These are phyloP conservation scores for Saccharomyces cerevisiae DNA, from an alignment of 805 yeast genomes.

Conservation along the genomic window DNA sequence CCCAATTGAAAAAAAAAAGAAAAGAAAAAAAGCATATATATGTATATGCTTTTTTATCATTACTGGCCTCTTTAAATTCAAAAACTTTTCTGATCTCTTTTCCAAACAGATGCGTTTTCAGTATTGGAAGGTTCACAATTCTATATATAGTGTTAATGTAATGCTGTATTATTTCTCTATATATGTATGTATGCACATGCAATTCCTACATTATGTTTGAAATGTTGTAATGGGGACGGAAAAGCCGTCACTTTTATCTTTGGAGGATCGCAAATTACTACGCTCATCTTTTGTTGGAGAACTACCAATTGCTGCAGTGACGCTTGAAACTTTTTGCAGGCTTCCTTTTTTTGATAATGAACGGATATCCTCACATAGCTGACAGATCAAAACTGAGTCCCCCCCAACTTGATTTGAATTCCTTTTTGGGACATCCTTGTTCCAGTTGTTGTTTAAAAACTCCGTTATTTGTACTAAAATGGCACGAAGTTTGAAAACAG, in stretches of 20 bases:
- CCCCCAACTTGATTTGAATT: conserved; percentile 24
- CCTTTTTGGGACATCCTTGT: conserved; percentile 2
- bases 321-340: not conserved
- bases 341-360: not conserved
- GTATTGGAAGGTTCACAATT: not conserved
- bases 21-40: not conserved
- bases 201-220: not conserved
- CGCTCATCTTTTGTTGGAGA: not conserved
- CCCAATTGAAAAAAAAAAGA: no score
- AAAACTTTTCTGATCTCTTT: not conserved
- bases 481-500: not conserved
- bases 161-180: not conserved
- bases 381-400: conserved; percentile 29
- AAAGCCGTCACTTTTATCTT: conserved; percentile 5
- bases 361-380: conserved; percentile 26
- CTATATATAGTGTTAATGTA: not conserved
- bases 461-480: conserved; percentile 7
- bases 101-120: not conserved
- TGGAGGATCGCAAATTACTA: not conserved
- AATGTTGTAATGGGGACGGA: conserved; percentile 2
- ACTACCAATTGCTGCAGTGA: not conserved
- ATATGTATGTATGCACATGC: not conserved
- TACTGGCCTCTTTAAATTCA: not conserved
- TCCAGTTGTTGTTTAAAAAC: conserved; percentile 23
- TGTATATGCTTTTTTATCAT: not conserved